Base-by-base conservation (phyloP, 768 basidiomycete genomes). In the Suillus occidentalis region DNA sequence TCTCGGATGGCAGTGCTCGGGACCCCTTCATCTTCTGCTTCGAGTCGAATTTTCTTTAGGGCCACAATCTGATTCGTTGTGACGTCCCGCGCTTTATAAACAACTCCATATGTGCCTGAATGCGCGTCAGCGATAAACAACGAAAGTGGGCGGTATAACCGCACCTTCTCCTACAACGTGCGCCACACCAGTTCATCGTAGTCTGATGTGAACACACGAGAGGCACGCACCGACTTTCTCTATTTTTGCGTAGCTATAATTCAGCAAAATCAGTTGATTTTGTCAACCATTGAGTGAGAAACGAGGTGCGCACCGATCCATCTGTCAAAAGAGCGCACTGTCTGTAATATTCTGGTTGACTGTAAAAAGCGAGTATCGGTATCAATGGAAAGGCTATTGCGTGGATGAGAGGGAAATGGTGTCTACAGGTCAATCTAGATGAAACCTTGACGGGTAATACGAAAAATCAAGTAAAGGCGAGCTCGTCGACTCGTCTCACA, bases 1-100 rank as follows among this genome's bases (percentile, higher is more conserved):
- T 99, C 97, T 60, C 97, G 87, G 72, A 99, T 99, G 63, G 97
- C 96, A 5, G 97, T 99, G 68, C 91, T 94, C 10, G 97, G 97
- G 25, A 99, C 97, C 56, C 97, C 97, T 77, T 99, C 97, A 73
- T 99, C 97, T 78, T 99, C 97, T 20, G 95, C 95, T 76, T 99
- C 97, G 34, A 99, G 87, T 47, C 97, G 83, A 75, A 99, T 99
- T 85, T 99, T 99, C 88, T 99, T 99, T 69, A 99, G 83, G 28
- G 97, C 97, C 60, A 99, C 97, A 69, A 98, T 88, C 70, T 87
- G 79, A 75, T 91, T 91, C 10, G 85, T 90, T 55, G 79, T 84
- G 67, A 87, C 79, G 75, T 99, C 96, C 69, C 88, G 86, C 47
- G 97, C 97, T 78, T 98, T 97, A 85, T 99, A 99, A 25, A 99